phyloP scores from a whole-genome alignment of 352 stramenopile species.

The Globisporangium recalcitrans region DNA sequence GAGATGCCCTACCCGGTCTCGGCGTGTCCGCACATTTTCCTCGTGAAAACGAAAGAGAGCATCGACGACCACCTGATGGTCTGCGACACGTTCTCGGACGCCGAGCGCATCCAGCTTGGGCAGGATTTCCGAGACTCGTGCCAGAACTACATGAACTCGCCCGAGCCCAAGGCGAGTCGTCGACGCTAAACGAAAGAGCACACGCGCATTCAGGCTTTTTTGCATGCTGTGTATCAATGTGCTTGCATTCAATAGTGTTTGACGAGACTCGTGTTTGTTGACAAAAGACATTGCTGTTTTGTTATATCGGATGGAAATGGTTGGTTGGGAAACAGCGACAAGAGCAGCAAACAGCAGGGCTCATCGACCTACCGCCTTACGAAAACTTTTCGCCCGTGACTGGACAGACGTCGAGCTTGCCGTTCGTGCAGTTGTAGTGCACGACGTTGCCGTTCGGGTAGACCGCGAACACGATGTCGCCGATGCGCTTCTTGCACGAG shows the following conservation, averaged over 20 bases:
- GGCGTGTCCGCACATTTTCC: constrained; percentile 64
- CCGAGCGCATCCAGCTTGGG: constrained; percentile 35
- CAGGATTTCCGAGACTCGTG: constrained; percentile 26
- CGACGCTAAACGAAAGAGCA: neutral
- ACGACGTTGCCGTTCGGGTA: constrained; percentile 84
- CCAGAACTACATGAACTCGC: constrained; percentile 28
- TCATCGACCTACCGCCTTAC: constrained; percentile 18
- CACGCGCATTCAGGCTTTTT: neutral
- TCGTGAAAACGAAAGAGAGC: constrained; percentile 46
- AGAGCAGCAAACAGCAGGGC: neutral
- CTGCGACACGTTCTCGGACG: constrained; percentile 62
- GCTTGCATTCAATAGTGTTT: neutral
- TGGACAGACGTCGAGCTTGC: constrained; percentile 73
- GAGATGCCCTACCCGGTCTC: constrained; percentile 41
- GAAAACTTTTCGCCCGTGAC: constrained; percentile 80
- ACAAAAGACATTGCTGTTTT: constrained; percentile 3
- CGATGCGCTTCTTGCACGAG: constrained; percentile 83
- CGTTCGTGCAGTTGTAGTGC: constrained; percentile 88
- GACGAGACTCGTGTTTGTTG: neutral
- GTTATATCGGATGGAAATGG: constrained; percentile 7
- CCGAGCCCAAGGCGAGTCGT: constrained; percentile 9
- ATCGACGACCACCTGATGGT: constrained; percentile 70
- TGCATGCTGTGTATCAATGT: neutral
- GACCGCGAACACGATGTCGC: constrained; percentile 84
- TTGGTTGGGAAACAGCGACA: neutral